Evolutionary conservation across 495 filamentous ascomycete species (phyloP), one percentile per base, ranked within the genome.

Genomic region (Xylaria scruposa): DNA sequence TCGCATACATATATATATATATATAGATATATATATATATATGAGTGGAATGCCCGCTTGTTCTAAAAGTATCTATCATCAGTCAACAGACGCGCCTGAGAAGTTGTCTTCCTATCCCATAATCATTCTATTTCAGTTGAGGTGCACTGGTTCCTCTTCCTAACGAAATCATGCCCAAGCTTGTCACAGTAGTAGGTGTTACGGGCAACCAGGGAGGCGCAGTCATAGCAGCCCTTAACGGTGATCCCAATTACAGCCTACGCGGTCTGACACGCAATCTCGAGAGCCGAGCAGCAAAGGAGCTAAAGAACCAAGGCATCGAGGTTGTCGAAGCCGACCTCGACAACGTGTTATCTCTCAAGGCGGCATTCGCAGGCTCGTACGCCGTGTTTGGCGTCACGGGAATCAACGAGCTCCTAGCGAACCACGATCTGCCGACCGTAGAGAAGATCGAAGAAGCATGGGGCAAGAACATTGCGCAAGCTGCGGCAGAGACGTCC

Each of bases 331-430:
- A 81, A 73, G 89, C 85, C 17, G 84, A 90, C 72, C 72, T 89
- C 54, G 80, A 85, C 69, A 82, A 87, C 70, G 71, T 81, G 8
- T 71, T 74, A 9, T 83, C 85, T 0, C 79, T 91, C 10, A 77
- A 76, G 19, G 44, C 78, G 40, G 90, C 88, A 24, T 76, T 91
- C 67, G 77, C 80, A 24, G 87, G 85, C 46, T 83, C 89, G 1
- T 78, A 87, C 80, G 84, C 81, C 19, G 84, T 91, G 66, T 92
- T 85, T 76, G 83, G 75, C 42, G 81, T 90, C 31, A 91, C 89
- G 7, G 87, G 88, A 75, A 88, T 87, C 77, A 81, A 79, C 76
- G 84, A 82, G 68, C 78, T 75, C 33, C 78, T 83, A 65, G 77
- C 77, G 54, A 75, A 80, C 1, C 0, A 67, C n/a, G 47, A 54